Conservation (phyloP, 2,329 filamentous ascomycete species). For the Scedosporium minutisporum region DNA sequence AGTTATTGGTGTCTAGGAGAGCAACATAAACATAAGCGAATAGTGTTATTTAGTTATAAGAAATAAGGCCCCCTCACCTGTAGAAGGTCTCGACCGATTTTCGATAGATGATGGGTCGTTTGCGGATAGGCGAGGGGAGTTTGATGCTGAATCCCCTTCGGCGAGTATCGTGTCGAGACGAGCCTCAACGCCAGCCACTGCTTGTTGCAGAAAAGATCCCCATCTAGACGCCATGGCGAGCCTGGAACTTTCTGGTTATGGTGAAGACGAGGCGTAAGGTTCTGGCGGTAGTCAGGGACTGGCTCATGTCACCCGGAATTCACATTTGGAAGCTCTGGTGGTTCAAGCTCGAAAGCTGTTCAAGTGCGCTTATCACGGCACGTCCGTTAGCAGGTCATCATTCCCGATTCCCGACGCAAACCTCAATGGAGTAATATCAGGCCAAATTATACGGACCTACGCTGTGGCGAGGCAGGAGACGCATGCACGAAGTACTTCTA, state of each 20-base stretch:
- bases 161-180: slow-evolving; percentile 84
- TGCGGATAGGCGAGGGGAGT: neutral
- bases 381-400: no score
- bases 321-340: no score
- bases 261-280: neutral
- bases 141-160: slow-evolving; percentile 51
- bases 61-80: neutral
- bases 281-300: neutral
- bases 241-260: neutral
- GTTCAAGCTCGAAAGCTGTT: no score
- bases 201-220: slow-evolving; percentile 77
- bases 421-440: no score
- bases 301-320: no score
- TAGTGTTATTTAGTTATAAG: neutral
- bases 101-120: neutral
- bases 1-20: slow-evolving; percentile 54
- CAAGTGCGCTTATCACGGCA: no score
- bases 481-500: no score
- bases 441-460: no score
- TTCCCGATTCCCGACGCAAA: no score
- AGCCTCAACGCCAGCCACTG: slow-evolving; percentile 88
- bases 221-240: slow-evolving; percentile 31
- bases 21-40: neutral
- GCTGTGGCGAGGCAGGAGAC: no score
- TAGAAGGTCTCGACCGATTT: neutral